Conservation (phyloP, 2,329 filamentous ascomycete genomes). For the Cucurbitaria berberidis region DNA sequence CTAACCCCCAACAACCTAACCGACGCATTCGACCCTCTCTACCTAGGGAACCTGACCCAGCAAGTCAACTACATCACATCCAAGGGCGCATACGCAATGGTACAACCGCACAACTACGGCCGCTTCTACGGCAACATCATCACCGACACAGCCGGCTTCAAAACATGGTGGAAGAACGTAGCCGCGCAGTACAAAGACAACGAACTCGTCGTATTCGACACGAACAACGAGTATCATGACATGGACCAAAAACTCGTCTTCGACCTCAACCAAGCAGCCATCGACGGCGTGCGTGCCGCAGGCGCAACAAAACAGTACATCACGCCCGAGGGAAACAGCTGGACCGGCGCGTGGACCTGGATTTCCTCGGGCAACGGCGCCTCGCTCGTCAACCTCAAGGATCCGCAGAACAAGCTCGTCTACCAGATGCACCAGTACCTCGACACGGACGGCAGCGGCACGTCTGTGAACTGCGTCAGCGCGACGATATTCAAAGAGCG, state of each 20-base stretch:
- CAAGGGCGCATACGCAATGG: conserved; percentile 56
- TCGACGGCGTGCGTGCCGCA: conserved; percentile 53
- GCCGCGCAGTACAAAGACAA: conserved; percentile 51
- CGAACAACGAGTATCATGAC: conserved; percentile 57
- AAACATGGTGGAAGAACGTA: conserved; percentile 53
- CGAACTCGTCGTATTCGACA: conserved; percentile 54
- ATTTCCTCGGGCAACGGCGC: conserved; percentile 54
- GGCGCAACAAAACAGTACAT: conserved; percentile 61
- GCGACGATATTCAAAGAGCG: conserved; percentile 62
- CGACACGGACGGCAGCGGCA: conserved; percentile 62
- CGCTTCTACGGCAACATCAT: conserved; percentile 57
- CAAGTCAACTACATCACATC: conserved; percentile 56
- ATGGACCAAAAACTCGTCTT: conserved; percentile 54
- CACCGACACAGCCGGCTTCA: conserved; percentile 50
- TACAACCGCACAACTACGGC: conserved; percentile 60
- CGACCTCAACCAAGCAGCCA: conserved; percentile 55
- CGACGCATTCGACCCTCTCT: conserved; percentile 51
- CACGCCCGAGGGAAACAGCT: conserved; percentile 65
- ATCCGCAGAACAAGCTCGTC: conserved; percentile 61
- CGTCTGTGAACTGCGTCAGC: conserved; percentile 57
- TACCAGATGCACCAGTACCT: conserved; percentile 70
- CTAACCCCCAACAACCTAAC: conserved; percentile 58
- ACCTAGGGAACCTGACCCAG: conserved; percentile 52
- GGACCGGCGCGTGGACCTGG: conserved; percentile 57
- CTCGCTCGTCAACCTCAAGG: conserved; percentile 56